phyloP scores from a whole-genome alignment of 305 asterid species.

The Salvia sclarea region DNA sequence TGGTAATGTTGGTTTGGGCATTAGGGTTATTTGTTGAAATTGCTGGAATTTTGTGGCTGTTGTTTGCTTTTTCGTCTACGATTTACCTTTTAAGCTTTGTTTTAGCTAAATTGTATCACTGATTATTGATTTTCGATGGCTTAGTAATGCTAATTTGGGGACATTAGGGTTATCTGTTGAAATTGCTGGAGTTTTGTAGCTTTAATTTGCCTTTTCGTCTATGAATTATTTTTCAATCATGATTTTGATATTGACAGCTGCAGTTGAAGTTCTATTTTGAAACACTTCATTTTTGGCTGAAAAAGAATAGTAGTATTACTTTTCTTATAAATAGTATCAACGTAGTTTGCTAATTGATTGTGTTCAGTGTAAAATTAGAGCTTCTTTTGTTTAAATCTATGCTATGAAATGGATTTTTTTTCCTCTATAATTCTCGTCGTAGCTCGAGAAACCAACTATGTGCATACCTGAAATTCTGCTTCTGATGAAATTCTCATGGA shows the following conservation, averaged over 20 bases:
- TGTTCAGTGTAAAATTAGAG: background rate
- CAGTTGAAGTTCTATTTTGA: background rate
- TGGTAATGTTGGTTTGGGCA: background rate
- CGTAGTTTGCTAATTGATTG: background rate
- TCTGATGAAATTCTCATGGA: too few species aligned
- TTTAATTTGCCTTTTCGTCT: background rate
- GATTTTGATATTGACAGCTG: conserved; percentile 5
- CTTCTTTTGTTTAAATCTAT: background rate
- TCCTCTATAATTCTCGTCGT: background rate
- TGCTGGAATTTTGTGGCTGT: background rate
- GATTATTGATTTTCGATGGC: too few species aligned
- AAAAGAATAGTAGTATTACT: background rate
- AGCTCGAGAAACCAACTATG: background rate
- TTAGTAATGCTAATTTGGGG: too few species aligned
- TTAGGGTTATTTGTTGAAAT: conserved; percentile 1
- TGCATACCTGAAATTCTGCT: background rate
- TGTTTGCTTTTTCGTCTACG: background rate
- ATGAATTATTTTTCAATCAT: background rate
- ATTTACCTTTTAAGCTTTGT: background rate
- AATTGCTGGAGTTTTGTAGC: conserved; percentile 3
- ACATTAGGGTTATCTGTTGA: background rate
- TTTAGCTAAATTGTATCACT: too few species aligned
- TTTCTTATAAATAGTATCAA: background rate
- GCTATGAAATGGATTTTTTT: background rate
- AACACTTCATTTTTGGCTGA: background rate